phyloP scores from a whole-genome alignment of 1,284 basidiomycete genomes.

The Puccinia brachypodii region DNA sequence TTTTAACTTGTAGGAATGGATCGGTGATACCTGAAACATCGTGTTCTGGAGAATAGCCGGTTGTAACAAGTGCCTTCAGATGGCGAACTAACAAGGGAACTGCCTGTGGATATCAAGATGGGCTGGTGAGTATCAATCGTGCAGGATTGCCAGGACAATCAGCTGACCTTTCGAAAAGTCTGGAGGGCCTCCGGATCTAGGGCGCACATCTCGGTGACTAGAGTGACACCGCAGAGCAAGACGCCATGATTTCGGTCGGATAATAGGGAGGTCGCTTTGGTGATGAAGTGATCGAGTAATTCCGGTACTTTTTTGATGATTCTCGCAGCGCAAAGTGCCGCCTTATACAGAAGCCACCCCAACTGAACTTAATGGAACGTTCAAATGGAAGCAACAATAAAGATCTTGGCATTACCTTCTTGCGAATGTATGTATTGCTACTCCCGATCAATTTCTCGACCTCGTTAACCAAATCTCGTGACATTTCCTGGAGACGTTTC shows the following conservation, averaged over 20 bases:
- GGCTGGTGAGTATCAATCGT: neutral
- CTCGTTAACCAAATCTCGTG: conserved; percentile 91
- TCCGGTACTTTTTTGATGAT: conserved; percentile 97
- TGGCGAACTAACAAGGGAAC: conserved; percentile 92
- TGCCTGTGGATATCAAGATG: conserved; percentile 63
- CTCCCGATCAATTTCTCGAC: conserved; percentile 96
- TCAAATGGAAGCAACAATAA: neutral
- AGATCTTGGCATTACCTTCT: conserved; percentile 71
- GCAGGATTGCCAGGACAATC: conserved; percentile 13
- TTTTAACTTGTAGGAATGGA: conserved; percentile 96
- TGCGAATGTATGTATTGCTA: conserved; percentile 97
- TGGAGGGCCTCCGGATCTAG: conserved; percentile 71
- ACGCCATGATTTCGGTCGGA: conserved; percentile 98
- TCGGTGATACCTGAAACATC: conserved; percentile 99
- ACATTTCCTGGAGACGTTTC: conserved; percentile 70
- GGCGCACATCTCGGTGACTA: conserved; percentile 92
- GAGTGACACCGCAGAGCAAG: conserved; percentile 84
- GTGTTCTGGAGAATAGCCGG: conserved; percentile 97
- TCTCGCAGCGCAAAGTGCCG: conserved; percentile 91
- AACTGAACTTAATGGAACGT: neutral
- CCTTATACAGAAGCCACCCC: conserved; percentile 61
- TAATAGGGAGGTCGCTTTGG: conserved; percentile 83
- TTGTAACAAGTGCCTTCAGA: conserved; percentile 90
- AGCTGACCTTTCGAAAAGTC: conserved; percentile 79
- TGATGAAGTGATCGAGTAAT: conserved; percentile 85